Evolutionary conservation across 441 rosid genomes (phyloP).

Genomic region (Populus hybrid): DNA sequence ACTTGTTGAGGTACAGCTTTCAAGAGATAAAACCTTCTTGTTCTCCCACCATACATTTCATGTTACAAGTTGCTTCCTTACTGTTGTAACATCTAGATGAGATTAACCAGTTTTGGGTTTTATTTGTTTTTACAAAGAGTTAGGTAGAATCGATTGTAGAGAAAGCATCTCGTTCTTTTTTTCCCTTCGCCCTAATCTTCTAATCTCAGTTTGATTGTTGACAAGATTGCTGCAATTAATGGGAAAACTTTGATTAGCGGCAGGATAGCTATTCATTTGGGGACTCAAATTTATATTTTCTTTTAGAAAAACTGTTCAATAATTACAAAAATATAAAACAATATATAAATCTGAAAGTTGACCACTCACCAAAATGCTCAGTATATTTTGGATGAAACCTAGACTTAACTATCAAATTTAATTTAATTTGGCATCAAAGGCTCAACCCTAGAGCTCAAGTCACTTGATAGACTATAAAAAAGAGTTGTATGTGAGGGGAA

Average conservation of each 20-base stretch:
- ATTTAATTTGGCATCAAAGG: no score
- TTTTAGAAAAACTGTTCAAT: no score
- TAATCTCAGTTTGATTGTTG: not conserved
- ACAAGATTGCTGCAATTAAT: not conserved
- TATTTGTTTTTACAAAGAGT: not conserved
- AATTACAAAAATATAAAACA: no score
- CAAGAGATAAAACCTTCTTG: not conserved
- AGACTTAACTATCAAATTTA: no score
- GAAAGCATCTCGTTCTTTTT: not conserved
- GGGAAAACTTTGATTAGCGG: not conserved
- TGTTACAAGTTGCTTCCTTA: not conserved
- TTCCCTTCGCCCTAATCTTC: not conserved
- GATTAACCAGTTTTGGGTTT: not conserved
- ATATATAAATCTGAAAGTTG: no score
- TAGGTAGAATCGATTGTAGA: not conserved
- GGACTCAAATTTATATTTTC: not conserved
- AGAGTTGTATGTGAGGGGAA: no score
- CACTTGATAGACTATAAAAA: no score
- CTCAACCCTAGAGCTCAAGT: no score
- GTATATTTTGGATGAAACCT: no score
- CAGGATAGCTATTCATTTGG: not conserved
- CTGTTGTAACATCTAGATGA: not conserved
- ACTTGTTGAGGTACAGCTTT: constrained; percentile 13
- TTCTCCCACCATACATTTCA: constrained; percentile 11
- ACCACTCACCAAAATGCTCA: no score